Conservation (phyloP, 176 grass and related monocot species). For the Bonia amplexicaulis region DNA sequence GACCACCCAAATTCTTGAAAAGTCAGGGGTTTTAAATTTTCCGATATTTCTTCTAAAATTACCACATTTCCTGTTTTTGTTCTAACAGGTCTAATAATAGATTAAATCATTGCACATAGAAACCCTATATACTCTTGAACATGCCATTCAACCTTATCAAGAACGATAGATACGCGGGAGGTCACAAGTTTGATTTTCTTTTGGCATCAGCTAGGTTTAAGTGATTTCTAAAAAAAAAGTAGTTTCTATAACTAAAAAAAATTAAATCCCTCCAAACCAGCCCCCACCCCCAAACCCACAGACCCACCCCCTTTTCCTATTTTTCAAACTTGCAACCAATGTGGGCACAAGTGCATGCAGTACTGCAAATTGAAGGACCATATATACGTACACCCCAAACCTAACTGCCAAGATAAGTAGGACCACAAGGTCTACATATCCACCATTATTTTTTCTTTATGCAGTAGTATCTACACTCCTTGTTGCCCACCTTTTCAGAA, state of each 20-base stretch:
- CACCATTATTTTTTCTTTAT: neutral
- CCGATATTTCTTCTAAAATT: neutral
- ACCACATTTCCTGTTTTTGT: neutral
- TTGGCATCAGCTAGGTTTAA: neutral
- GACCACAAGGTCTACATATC: constrained; percentile 7
- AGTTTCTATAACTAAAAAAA: neutral
- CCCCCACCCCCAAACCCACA: neutral
- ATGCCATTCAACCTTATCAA: neutral
- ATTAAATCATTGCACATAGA: neutral
- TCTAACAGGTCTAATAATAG: neutral
- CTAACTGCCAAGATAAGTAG: constrained; percentile 17
- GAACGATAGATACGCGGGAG: neutral
- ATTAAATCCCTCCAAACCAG: neutral
- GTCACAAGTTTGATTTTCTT: neutral
- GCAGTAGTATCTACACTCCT: neutral
- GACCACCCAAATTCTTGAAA: neutral
- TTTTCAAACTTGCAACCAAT: constrained; percentile 33
- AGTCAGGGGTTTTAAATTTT: neutral
- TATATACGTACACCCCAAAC: neutral
- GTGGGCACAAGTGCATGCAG: neutral
- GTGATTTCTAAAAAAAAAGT: too few relatives aligned
- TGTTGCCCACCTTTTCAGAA: neutral
- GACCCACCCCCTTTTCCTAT: neutral
- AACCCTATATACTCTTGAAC: neutral
- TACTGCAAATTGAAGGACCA: constrained; percentile 25